A percentile compares a stretch with the other conserved stretches of the same genome.
These are phyloP conservation scores for Quercus lobata DNA, from an alignment of 331 rosid genomes.

Conservation along the genomic window DNA sequence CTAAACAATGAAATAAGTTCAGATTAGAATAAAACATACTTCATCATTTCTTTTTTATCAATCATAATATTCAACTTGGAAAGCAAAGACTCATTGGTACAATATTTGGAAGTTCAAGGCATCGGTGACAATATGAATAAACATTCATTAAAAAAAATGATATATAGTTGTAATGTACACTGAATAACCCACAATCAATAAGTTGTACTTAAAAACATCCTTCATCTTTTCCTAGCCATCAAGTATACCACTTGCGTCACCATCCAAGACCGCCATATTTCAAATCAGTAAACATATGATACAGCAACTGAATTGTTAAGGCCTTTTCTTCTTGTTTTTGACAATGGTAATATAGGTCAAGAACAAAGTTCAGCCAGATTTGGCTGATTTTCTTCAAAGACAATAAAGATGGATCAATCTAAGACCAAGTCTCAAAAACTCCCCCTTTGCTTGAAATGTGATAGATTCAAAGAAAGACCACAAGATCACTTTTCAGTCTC, in stretches of 20 bases:
- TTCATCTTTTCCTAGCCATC: neutral
- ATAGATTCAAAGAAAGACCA: no score
- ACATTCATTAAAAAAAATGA: neutral
- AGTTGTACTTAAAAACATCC: neutral
- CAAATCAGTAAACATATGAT: neutral
- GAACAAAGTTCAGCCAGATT: no score
- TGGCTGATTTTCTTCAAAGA: no score
- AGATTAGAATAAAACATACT: neutral
- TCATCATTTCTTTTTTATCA: neutral
- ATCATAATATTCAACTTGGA: neutral
- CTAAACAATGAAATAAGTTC: conserved; percentile 25
- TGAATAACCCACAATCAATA: neutral
- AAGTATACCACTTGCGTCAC: neutral
- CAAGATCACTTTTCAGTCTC: no score
- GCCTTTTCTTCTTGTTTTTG: no score
- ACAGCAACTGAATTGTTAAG: neutral
- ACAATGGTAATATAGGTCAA: no score
- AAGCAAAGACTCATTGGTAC: neutral
- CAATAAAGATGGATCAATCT: no score
- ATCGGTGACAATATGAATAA: neutral
- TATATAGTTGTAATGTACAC: neutral
- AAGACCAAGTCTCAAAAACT: no score
- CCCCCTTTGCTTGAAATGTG: no score
- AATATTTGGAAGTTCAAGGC: neutral
- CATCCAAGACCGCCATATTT: neutral